Evolutionary conservation across 352 stramenopile genomes (phyloP).

Genomic region (Aphanomyces astaci): DNA sequence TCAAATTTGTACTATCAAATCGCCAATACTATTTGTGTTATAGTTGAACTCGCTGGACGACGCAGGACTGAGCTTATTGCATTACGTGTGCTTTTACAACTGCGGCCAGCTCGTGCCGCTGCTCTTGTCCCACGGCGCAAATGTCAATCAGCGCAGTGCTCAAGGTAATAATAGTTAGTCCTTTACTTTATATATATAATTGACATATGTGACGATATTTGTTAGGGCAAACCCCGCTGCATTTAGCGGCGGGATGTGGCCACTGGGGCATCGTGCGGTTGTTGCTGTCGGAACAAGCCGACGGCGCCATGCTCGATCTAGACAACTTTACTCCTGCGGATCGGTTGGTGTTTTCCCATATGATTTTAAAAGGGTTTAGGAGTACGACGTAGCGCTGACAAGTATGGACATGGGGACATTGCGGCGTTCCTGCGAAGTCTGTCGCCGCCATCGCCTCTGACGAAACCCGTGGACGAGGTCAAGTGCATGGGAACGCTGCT

Average conservation of each 20-base stretch:
- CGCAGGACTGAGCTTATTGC: conserved; percentile 74
- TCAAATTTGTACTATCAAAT: not conserved
- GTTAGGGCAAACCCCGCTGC: conserved; percentile 56
- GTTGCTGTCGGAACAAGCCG: conserved; percentile 50
- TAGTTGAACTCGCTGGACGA: conserved; percentile 80
- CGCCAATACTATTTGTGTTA: not conserved
- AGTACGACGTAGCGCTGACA: conserved; percentile 62
- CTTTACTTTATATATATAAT: too few relatives aligned
- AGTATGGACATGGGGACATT: conserved; percentile 50
- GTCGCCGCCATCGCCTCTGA: conserved; percentile 11
- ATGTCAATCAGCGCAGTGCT: conserved; percentile 79
- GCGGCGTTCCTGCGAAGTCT: conserved; percentile 34
- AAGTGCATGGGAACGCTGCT: not conserved
- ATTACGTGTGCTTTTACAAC: conserved; percentile 88
- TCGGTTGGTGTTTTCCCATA: too few relatives aligned
- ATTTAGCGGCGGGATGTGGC: conserved; percentile 70
- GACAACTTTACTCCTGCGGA: conserved; percentile 62
- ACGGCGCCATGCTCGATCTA: conserved; percentile 59
- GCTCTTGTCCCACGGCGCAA: conserved; percentile 67
- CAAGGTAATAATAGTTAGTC: too few relatives aligned
- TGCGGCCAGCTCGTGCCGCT: conserved; percentile 70
- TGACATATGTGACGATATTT: too few relatives aligned
- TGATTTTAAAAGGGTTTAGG: too few relatives aligned
- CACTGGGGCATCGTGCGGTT: conserved; percentile 56
- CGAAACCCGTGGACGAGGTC: conserved; percentile 4